Evolutionary conservation across 164 flowering plant species (phyloP), one percentile per base, ranked within the genome.

Genomic region (Cinnamomum micranthum): DNA sequence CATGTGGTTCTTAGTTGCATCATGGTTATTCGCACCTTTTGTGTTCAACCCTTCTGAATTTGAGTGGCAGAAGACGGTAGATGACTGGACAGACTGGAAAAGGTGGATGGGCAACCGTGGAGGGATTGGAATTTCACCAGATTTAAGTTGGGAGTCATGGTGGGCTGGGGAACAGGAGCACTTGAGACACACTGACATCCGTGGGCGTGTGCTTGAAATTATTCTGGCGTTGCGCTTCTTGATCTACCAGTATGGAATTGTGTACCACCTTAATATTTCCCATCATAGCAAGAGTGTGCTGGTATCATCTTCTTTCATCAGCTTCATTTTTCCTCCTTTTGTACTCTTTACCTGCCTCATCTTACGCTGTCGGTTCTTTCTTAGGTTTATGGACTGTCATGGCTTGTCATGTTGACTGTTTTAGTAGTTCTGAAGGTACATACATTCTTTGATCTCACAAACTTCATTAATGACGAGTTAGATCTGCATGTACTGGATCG

Each of bases 91-190:
- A 14, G 95, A 95, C 65, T 95, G 99, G 99, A 95, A 92, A 77
- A 87, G 92, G 86, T 95, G 99, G 99, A 93, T 95, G 95, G 98
- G 95, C 65, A 93, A 92, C 77, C 97, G 94, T 51, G 99, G 99
- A 70, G 99, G 99, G 50, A 95, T 95, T 47, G 98, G 98, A 55
- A 91, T 93, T 80, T 79, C 81, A 68, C 78, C 79, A 7, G 93
- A 94, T 69, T 91, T 84, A 78, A 95, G 98, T 81, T 95, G 99
- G 99, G 97, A 95, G 77, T 88, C 97, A 7, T 95, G 99, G 99
- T 93, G 98, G 98, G 91, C 90, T 68, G 88, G 60, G 72, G 97
- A 92, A 75, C 95, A 91, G 73, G 97, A 88, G 25, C 98, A 95
- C 78, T 82, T 95, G 73, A 92, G 85, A 73, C 28, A 81, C 81